Conservation (phyloP, 1,284 basidiomycete species). For the Trichosporon sp. region DNA sequence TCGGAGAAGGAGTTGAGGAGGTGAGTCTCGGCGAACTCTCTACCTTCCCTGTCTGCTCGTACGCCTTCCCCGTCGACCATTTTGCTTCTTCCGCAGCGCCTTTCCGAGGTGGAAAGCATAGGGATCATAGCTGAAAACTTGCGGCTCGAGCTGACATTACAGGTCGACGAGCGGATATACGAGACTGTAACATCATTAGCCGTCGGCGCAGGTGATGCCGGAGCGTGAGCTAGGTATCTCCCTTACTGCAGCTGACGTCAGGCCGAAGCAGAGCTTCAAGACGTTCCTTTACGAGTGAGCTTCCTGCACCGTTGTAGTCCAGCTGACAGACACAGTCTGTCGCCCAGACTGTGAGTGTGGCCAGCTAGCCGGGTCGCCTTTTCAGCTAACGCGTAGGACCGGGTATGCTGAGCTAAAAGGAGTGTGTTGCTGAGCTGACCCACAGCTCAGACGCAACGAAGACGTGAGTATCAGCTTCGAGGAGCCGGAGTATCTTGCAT, state of each 20-base stretch:
- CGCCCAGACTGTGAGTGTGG: neutral
- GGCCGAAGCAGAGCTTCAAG: conserved; percentile 41
- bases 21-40: conserved; percentile 23
- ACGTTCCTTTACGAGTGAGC: conserved; percentile 41
- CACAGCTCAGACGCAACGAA: neutral
- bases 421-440: neutral
- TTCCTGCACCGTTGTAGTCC: neutral
- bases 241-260: conserved; percentile 9
- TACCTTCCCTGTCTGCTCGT: neutral
- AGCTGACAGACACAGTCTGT: neutral
- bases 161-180: conserved; percentile 41
- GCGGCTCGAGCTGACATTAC: no score
- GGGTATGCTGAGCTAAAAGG: neutral
- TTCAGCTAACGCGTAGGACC: neutral
- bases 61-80: neutral
- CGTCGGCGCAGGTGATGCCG: neutral
- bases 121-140: neutral
- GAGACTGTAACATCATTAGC: conserved; percentile 33
- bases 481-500: no score
- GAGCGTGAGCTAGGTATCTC: conserved; percentile 2
- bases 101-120: no score
- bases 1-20: conserved; percentile 17
- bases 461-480: no score
- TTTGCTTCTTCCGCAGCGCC: neutral
- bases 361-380: neutral